These are phyloP conservation scores for Aspergillus campestris DNA, from an alignment of 495 filamentous ascomycete species.

Conservation along the genomic window DNA sequence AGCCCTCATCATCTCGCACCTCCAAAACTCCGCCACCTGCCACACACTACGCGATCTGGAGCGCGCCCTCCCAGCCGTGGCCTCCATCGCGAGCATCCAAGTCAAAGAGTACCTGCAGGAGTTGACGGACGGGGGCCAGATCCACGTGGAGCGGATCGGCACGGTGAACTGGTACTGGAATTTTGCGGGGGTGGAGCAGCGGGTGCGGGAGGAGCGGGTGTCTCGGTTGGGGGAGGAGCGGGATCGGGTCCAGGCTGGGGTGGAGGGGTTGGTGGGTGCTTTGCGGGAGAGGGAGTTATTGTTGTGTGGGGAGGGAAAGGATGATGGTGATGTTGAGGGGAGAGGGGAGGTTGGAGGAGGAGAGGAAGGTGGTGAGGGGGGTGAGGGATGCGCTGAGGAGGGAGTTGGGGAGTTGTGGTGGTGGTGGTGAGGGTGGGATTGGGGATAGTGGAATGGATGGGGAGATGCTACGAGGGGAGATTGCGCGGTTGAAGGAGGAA, in stretches of 20 bases:
- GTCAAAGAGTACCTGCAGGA: slow-evolving; percentile 63
- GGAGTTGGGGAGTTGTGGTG: slow-evolving; percentile 12
- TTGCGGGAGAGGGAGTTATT: slow-evolving; percentile 16
- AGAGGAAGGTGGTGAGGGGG: slow-evolving; percentile 18
- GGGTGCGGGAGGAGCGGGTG: slow-evolving; percentile 38
- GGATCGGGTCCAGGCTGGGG: slow-evolving; percentile 35
- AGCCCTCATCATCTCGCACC: slow-evolving; percentile 51
- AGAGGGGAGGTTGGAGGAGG: slow-evolving; percentile 10
- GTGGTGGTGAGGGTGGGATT: slow-evolving; percentile 21
- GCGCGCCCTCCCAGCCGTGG: slow-evolving; percentile 56
- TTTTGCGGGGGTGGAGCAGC: slow-evolving; percentile 57
- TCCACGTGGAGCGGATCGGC: slow-evolving; percentile 72
- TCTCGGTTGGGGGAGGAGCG: slow-evolving; percentile 45
- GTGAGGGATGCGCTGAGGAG: slow-evolving; percentile 19
- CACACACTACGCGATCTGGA: slow-evolving; percentile 71
- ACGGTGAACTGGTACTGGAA: slow-evolving; percentile 79
- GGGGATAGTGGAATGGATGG: slow-evolving; percentile 42
- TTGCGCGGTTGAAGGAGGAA: slow-evolving; percentile 33
- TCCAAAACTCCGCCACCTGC: slow-evolving; percentile 54
- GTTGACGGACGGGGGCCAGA: slow-evolving; percentile 53
- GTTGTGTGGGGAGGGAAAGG: slow-evolving; percentile 7
- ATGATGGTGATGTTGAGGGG: slow-evolving; percentile 6
- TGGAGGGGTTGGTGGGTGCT: slow-evolving; percentile 12
- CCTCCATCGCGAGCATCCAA: slow-evolving; percentile 60
- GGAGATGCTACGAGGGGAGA: slow-evolving; percentile 42